Conservation (phyloP, 2,329 filamentous ascomycete species). For the Ambrosiella xylebori region DNA sequence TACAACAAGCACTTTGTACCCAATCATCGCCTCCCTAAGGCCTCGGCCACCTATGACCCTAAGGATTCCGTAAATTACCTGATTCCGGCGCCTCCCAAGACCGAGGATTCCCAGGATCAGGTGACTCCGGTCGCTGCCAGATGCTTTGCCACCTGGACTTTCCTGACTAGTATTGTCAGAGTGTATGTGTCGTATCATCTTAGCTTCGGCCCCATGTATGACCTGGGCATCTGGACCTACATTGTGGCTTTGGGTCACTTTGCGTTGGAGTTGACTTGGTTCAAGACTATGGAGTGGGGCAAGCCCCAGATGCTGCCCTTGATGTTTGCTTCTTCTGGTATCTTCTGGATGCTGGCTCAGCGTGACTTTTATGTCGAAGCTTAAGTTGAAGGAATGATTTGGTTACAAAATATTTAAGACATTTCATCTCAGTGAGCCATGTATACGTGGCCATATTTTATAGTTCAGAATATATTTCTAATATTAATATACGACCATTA, state of each 20-base stretch:
- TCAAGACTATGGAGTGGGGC: slow-evolving; percentile 53
- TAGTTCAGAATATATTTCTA: background rate
- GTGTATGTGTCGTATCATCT: slow-evolving; percentile 76
- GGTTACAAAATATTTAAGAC: background rate
- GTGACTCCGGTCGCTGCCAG: slow-evolving; percentile 61
- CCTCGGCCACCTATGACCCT: slow-evolving; percentile 27
- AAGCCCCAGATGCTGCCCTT: slow-evolving; percentile 39
- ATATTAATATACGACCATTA: background rate
- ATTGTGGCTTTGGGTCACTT: slow-evolving; percentile 64
- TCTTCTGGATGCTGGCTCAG: slow-evolving; percentile 48
- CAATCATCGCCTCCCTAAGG: slow-evolving; percentile 28
- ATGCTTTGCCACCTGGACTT: slow-evolving; percentile 77
- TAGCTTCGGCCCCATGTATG: slow-evolving; percentile 52
- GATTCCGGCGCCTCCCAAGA: slow-evolving; percentile 27
- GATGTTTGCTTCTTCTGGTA: slow-evolving; percentile 30
- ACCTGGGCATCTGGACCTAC: slow-evolving; percentile 70
- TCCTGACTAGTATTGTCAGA: slow-evolving; percentile 58
- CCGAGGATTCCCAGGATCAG: slow-evolving; percentile 33
- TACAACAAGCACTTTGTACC: slow-evolving; percentile 52
- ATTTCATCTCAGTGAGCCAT: background rate
- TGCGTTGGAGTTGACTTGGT: slow-evolving; percentile 62
- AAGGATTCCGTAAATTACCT: slow-evolving; percentile 38
- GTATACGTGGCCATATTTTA: background rate
- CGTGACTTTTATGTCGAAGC: slow-evolving; percentile 48
- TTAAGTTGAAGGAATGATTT: background rate